These are phyloP conservation scores for Ajuga reptans DNA, from an alignment of 305 asterid species.

Conservation along the genomic window DNA sequence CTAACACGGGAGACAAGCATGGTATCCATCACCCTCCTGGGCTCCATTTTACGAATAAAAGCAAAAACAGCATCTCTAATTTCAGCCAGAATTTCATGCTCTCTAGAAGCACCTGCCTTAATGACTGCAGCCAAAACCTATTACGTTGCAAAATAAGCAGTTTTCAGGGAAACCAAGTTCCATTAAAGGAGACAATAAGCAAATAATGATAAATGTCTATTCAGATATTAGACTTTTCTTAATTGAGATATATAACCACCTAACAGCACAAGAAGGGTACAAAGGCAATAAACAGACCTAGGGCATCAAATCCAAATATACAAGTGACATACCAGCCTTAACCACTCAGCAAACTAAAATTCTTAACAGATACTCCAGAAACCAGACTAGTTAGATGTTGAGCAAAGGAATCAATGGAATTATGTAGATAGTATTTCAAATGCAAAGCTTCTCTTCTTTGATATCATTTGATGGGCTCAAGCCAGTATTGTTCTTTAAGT, in stretches of 20 bases:
- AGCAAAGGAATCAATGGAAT: not conserved
- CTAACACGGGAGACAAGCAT: constrained; percentile 99
- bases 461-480: constrained; percentile 6
- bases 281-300: not conserved
- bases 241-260: constrained; percentile 13
- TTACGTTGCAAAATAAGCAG: constrained; percentile 22
- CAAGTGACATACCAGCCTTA: not conserved
- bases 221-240: not conserved
- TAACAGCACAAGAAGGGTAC: not conserved
- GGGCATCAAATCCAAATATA: constrained; percentile 9
- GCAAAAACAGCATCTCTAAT: constrained; percentile 95
- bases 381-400: not conserved
- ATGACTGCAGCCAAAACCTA: constrained; percentile 99
- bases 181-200: not conserved
- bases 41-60: constrained; percentile 96
- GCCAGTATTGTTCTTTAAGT: not conserved
- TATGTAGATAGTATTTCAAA: not conserved
- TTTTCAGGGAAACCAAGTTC: constrained; percentile 18
- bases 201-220: not conserved
- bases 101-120: constrained; percentile 99
- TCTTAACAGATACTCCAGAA: not conserved
- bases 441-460: not conserved
- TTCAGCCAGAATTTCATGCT: constrained; percentile 99
- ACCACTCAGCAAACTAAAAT: not conserved
- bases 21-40: constrained; percentile 96